Evolutionary conservation across 768 basidiomycete genomes (phyloP).

Genomic region (Cantharellus anzutake): DNA sequence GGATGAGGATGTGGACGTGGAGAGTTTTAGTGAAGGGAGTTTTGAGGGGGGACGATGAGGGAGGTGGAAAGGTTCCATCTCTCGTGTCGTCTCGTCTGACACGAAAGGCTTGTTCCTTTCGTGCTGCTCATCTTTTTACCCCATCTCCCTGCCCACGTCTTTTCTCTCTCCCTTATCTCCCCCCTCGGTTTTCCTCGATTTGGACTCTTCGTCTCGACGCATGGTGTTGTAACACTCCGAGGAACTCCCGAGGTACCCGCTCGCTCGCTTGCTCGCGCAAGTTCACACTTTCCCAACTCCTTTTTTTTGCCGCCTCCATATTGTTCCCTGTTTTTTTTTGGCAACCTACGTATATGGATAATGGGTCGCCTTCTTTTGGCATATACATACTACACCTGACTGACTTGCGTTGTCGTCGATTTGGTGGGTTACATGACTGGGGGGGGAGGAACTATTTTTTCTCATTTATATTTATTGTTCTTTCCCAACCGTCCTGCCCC

Average conservation of each 20-base stretch:
- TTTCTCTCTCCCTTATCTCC: neutral
- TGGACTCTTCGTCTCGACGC: neutral
- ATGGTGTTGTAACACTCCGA: neutral
- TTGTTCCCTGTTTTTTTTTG: neutral
- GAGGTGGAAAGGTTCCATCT: too few species aligned
- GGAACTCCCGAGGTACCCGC: neutral
- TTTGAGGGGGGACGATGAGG: too few species aligned
- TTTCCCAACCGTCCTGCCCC: neutral
- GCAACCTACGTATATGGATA: neutral
- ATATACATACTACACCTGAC: neutral
- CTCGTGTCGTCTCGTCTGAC: too few species aligned
- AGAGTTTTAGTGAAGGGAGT: too few species aligned
- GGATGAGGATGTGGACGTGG: too few species aligned
- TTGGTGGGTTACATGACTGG: neutral
- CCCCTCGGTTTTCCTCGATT: neutral
- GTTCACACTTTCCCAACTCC: neutral
- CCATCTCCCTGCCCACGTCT: neutral
- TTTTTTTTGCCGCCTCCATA: neutral
- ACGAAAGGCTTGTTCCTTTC: neutral
- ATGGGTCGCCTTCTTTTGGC: neutral
- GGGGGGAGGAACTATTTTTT: neutral
- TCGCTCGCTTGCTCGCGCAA: neutral
- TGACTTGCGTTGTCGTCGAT: neutral
- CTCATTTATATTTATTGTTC: neutral
- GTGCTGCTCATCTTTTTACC: neutral